Conservation (phyloP, 371 early-diverging fungal species). For the Funneliformis caledonium region DNA sequence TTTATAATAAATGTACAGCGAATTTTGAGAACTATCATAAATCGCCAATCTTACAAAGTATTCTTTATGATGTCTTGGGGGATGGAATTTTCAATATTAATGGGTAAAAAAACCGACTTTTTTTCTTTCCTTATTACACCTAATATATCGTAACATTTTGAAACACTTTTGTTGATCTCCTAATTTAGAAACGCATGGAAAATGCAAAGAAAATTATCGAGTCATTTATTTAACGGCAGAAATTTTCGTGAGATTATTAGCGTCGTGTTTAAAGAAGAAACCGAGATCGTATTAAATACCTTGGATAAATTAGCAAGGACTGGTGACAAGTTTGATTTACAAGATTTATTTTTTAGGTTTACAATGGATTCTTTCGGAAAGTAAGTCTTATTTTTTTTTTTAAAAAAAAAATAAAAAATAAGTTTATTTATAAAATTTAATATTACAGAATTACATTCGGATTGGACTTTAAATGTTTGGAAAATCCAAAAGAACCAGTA, state of each 20-base stretch:
- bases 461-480: constrained; percentile 45
- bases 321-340: constrained; percentile 51
- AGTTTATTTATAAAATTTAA: no score
- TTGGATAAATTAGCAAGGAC: constrained; percentile 48
- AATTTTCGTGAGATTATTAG: constrained; percentile 73
- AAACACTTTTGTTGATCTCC: no score
- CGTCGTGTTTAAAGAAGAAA: constrained; percentile 47
- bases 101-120: constrained; percentile 9
- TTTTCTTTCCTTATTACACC: no score
- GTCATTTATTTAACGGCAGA: constrained; percentile 72
- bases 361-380: constrained; percentile 57
- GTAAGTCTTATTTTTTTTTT: no score
- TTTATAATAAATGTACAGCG: not conserved
- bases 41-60: constrained; percentile 50
- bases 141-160: no score
- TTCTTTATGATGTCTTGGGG: constrained; percentile 59
- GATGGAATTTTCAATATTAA: constrained; percentile 46
- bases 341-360: constrained; percentile 44
- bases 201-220: constrained; percentile 72
- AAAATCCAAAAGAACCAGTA: constrained; percentile 41
- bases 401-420: no score
- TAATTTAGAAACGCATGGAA: no score
- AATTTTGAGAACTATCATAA: constrained; percentile 68
- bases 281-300: constrained; percentile 41
- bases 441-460: constrained; percentile 65